Evolutionary conservation across 2,329 filamentous ascomycete species (phyloP).

Genomic region (Monosporascus sp.): DNA sequence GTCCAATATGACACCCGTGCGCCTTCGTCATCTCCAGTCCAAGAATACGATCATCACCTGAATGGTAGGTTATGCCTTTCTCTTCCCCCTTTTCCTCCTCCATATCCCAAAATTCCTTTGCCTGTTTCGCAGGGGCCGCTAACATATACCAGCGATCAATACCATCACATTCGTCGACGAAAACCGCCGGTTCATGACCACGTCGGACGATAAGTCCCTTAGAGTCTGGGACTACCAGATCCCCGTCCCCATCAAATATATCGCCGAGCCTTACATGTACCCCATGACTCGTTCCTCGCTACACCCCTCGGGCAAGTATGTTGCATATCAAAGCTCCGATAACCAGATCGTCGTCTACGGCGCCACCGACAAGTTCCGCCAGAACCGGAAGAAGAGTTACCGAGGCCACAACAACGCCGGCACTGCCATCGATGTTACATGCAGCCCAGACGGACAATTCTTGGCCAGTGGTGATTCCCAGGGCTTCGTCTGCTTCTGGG

Average conservation of each 20-base stretch:
- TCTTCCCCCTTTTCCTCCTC: neutral
- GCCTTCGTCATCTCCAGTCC: conserved; percentile 62
- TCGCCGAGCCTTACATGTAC: conserved; percentile 97
- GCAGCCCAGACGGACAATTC: conserved; percentile 89
- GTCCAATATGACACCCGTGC: conserved; percentile 90
- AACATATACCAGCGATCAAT: conserved; percentile 59
- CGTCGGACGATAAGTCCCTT: conserved; percentile 92
- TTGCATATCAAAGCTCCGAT: conserved; percentile 87
- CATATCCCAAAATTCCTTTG: neutral
- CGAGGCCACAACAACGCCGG: conserved; percentile 94
- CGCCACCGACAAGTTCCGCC: conserved; percentile 89
- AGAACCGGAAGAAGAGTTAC: conserved; percentile 96
- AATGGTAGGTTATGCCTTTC: conserved; percentile 45
- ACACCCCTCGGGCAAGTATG: conserved; percentile 89
- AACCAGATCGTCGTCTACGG: conserved; percentile 97
- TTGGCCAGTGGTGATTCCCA: conserved; percentile 80
- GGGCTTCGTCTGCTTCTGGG: conserved; percentile 93
- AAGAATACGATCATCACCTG: conserved; percentile 97
- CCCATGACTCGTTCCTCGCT: conserved; percentile 79
- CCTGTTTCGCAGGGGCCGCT: neutral
- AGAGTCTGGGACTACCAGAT: conserved; percentile 99
- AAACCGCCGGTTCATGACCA: conserved; percentile 93
- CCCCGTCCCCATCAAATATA: conserved; percentile 96
- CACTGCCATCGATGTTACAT: conserved; percentile 82
- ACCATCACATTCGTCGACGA: conserved; percentile 96